phyloP scores from a whole-genome alignment of 371 early-diverging fungal species.

The Apophysomyces elegans region DNA sequence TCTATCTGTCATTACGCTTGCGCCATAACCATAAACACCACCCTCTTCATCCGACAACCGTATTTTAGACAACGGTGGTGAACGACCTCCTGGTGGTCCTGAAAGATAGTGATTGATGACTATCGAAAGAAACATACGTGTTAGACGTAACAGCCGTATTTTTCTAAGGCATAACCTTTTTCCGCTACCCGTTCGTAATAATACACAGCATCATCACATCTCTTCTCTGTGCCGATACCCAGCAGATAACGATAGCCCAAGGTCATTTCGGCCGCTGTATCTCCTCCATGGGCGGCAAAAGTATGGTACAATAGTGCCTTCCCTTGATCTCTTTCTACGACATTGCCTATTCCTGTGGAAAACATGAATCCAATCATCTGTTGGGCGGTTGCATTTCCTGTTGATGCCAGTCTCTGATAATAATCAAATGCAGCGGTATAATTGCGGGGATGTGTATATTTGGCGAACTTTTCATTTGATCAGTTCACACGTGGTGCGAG shows the following conservation, averaged over 20 bases:
- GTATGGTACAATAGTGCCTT: slow-evolving; percentile 81
- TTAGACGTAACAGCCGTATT: background rate
- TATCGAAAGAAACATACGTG: slow-evolving; percentile 18
- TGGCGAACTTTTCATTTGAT: slow-evolving; percentile 44
- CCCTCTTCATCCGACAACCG: slow-evolving; percentile 82
- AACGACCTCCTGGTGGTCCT: slow-evolving; percentile 88
- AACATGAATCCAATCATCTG: slow-evolving; percentile 89
- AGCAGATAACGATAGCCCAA: slow-evolving; percentile 82
- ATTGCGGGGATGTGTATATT: slow-evolving; percentile 62
- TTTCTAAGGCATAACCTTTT: slow-evolving; percentile 52
- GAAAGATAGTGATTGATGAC: slow-evolving; percentile 69
- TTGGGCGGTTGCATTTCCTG: slow-evolving; percentile 87
- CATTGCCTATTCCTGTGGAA: slow-evolving; percentile 85
- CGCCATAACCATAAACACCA: slow-evolving; percentile 82
- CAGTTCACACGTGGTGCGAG: background rate
- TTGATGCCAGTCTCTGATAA: slow-evolving; percentile 60
- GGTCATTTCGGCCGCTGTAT: slow-evolving; percentile 80
- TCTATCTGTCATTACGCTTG: slow-evolving; percentile 52
- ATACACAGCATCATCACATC: slow-evolving; percentile 75
- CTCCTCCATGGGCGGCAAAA: slow-evolving; percentile 81
- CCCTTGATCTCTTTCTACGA: slow-evolving; percentile 65
- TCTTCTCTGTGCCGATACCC: slow-evolving; percentile 84
- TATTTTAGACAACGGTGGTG: slow-evolving; percentile 67
- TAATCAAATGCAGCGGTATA: slow-evolving; percentile 61
- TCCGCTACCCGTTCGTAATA: slow-evolving; percentile 85